These are phyloP conservation scores for Paracorniculantispora psalliotae DNA, from an alignment of 2,329 filamentous ascomycete genomes.

Conservation along the genomic window DNA sequence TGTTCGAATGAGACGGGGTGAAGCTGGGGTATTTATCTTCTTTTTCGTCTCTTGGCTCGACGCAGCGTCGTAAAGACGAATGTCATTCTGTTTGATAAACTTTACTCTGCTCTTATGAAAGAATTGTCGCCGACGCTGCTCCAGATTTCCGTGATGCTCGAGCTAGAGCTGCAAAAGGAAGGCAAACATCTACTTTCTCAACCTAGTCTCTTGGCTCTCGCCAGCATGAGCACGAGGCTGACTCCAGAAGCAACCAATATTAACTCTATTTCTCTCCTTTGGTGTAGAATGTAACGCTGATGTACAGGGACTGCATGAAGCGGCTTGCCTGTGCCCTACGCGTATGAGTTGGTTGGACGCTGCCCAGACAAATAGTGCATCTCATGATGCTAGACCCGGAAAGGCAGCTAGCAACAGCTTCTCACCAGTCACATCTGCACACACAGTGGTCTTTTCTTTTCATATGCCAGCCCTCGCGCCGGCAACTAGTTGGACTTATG, in stretches of 20 bases:
- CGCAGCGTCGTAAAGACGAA: not conserved
- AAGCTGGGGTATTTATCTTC: not conserved
- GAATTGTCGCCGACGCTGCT: no score
- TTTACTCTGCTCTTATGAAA: no score
- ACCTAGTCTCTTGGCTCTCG: not conserved
- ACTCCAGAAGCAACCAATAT: not conserved
- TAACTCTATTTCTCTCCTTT: not conserved
- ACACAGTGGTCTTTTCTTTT: no score
- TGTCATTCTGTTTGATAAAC: not conserved
- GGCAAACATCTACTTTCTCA: not conserved
- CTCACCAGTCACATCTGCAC: no score
- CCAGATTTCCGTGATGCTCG: no score
- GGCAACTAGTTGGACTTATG: no score
- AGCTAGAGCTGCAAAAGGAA: not conserved
- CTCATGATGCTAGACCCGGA: not conserved
- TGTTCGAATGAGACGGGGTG: not conserved
- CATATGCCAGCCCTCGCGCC: not conserved
- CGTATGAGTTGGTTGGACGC: no score
- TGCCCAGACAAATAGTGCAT: not conserved
- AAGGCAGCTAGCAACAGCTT: not conserved
- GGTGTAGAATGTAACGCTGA: not conserved
- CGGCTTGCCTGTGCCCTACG: not conserved
- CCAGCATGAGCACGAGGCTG: not conserved
- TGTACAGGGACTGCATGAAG: not conserved
- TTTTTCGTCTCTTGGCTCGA: not conserved